Conservation (phyloP, 1,139 yeast genomes). For the Blastobotrys aristatus region DNA sequence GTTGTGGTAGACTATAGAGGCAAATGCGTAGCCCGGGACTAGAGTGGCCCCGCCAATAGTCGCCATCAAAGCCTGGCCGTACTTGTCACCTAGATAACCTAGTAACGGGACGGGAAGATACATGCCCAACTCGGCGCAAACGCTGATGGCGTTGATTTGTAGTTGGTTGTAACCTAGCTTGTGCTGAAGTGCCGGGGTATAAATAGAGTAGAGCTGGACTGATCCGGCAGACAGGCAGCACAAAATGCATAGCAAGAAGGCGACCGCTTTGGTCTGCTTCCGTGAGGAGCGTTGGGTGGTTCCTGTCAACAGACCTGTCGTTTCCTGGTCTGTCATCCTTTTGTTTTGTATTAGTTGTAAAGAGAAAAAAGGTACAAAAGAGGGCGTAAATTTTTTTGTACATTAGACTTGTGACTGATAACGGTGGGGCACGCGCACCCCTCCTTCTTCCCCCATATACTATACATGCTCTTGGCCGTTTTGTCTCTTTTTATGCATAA, state of each 20-base stretch:
- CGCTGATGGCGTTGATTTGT: slow-evolving; percentile 72
- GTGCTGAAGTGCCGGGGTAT: slow-evolving; percentile 62
- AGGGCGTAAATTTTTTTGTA: neutral
- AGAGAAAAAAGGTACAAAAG: neutral
- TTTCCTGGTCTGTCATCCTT: slow-evolving; percentile 6
- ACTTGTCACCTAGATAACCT: slow-evolving; percentile 78
- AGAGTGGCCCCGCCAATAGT: slow-evolving; percentile 58
- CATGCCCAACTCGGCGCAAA: slow-evolving; percentile 73
- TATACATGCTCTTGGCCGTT: too few species aligned
- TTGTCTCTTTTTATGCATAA: too few species aligned
- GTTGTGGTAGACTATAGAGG: slow-evolving; percentile 32
- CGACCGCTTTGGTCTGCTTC: slow-evolving; percentile 12
- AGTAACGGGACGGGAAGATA: slow-evolving; percentile 77
- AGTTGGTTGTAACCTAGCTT: slow-evolving; percentile 58
- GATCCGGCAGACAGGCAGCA: slow-evolving; percentile 70
- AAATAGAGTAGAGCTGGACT: slow-evolving; percentile 72
- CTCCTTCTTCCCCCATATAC: too few species aligned
- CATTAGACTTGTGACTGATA: neutral
- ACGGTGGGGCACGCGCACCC: neutral
- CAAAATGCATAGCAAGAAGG: slow-evolving; percentile 19
- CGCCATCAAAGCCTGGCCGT: slow-evolving; percentile 75
- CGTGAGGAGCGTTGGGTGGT: too few species aligned
- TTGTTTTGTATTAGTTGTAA: neutral
- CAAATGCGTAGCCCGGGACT: slow-evolving; percentile 65
- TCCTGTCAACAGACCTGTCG: slow-evolving; percentile 8